Evolutionary conservation across 805 yeast species (phyloP).

Genomic region (Zygosaccharomyces gambellarensis): DNA sequence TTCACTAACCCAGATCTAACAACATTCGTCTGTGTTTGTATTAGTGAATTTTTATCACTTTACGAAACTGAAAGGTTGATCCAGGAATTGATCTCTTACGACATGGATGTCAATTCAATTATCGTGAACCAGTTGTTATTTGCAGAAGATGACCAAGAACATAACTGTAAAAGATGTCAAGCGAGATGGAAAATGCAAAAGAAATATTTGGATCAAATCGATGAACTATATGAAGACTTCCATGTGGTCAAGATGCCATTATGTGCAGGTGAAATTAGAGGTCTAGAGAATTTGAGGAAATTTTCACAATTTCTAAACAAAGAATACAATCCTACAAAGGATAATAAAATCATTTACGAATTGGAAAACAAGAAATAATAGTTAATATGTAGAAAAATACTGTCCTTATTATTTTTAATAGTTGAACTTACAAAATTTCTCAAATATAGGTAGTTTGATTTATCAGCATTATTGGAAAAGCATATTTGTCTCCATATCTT

Average conservation of each 20-base stretch:
- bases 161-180: slow-evolving; percentile 80
- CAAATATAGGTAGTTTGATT: too few species aligned
- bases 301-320: slow-evolving; percentile 77
- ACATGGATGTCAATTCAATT: slow-evolving; percentile 95
- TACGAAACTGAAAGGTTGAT: slow-evolving; percentile 98
- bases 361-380: slow-evolving; percentile 31
- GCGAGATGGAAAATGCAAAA: slow-evolving; percentile 94
- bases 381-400: background rate
- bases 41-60: slow-evolving; percentile 90
- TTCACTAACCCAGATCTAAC: slow-evolving; percentile 95
- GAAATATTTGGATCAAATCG: slow-evolving; percentile 92
- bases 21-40: slow-evolving; percentile 94
- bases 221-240: slow-evolving; percentile 93
- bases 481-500: background rate
- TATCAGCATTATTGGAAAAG: too few species aligned
- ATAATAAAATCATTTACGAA: slow-evolving; percentile 38
- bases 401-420: background rate
- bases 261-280: slow-evolving; percentile 92
- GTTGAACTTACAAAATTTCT: background rate
- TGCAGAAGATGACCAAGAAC: slow-evolving; percentile 66
- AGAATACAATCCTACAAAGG: slow-evolving; percentile 68
- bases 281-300: slow-evolving; percentile 74
- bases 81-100: slow-evolving; percentile 90
- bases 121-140: slow-evolving; percentile 90
- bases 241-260: slow-evolving; percentile 94